These are phyloP conservation scores for Penicillium fuscoglaucum DNA, from an alignment of 2,329 filamentous ascomycete genomes.

Conservation along the genomic window DNA sequence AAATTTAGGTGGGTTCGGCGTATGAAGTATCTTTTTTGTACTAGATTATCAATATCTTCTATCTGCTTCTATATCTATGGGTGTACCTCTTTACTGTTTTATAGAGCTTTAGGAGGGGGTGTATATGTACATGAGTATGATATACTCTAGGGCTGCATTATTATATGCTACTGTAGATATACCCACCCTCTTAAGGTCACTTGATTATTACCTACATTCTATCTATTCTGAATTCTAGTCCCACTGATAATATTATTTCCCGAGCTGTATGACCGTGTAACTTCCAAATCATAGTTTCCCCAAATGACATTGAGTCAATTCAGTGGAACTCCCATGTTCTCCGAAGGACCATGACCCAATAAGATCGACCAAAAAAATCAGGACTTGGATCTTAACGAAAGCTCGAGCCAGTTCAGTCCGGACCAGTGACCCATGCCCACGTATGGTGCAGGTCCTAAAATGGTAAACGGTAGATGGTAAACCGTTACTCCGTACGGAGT, in stretches of 20 bases:
- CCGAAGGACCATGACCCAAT: conserved; percentile 8
- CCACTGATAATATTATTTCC: neutral
- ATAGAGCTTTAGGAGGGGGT: neutral
- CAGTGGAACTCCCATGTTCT: conserved; percentile 14
- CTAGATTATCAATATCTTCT: conserved; percentile 21
- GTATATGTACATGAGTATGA: neutral
- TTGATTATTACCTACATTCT: neutral
- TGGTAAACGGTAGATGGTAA: neutral
- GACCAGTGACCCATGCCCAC: neutral
- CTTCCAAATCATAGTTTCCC: neutral
- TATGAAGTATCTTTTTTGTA: neutral
- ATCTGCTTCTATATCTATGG: conserved; percentile 15
- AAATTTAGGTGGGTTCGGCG: neutral
- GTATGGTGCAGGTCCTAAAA: neutral
- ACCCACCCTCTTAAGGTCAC: neutral
- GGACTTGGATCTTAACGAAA: conserved; percentile 4
- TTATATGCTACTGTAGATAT: neutral
- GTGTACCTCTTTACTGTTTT: neutral
- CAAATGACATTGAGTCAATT: conserved; percentile 9
- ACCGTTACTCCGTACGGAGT: neutral
- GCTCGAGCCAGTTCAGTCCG: conserved; percentile 3
- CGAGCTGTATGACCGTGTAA: neutral
- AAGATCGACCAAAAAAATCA: conserved; percentile 10
- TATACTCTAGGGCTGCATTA: neutral
- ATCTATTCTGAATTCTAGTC: neutral